These are phyloP conservation scores for Dothistroma septosporum DNA, from an alignment of 2,329 filamentous ascomycete genomes.

Conservation along the genomic window DNA sequence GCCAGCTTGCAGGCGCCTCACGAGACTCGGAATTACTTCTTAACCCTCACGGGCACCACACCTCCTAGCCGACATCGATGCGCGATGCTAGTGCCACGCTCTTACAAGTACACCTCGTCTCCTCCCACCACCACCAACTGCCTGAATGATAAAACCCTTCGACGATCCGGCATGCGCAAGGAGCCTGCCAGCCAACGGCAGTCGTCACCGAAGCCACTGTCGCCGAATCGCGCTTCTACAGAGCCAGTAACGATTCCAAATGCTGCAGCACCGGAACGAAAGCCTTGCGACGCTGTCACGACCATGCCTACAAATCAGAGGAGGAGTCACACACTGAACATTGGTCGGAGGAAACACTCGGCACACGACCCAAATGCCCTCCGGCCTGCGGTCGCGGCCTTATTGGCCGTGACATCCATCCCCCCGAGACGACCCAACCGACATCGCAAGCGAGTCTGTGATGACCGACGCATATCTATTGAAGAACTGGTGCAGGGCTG, in stretches of 20 bases:
- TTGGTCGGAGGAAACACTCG: slow-evolving; percentile 24
- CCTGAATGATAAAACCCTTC: slow-evolving; percentile 17
- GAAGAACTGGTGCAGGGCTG: slow-evolving; percentile 55
- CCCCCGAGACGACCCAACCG: slow-evolving; percentile 45
- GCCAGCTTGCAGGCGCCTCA: slow-evolving; percentile 11
- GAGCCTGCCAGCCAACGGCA: slow-evolving; percentile 19
- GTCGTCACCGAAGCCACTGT: slow-evolving; percentile 6
- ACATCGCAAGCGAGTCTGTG: slow-evolving; percentile 40
- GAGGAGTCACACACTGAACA: slow-evolving; percentile 18
- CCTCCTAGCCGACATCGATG: slow-evolving; percentile 7
- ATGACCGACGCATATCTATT: slow-evolving; percentile 48
- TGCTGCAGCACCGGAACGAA: slow-evolving; percentile 31
- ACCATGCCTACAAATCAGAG: slow-evolving; percentile 24
- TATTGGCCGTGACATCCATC: slow-evolving; percentile 58
- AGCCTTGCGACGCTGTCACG: slow-evolving; percentile 27
- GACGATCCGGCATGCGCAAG: slow-evolving; percentile 13
- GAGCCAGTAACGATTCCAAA: slow-evolving; percentile 42
- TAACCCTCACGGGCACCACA: slow-evolving; percentile 17
- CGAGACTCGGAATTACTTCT: slow-evolving; percentile 10
- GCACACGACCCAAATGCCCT: slow-evolving; percentile 44
- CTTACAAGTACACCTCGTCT: slow-evolving; percentile 42
- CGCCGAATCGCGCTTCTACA: slow-evolving; percentile 34
- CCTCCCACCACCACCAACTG: slow-evolving; percentile 20
- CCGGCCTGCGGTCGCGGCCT: slow-evolving; percentile 53
- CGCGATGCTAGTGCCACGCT: slow-evolving; percentile 45